Conservation (phyloP, 176 grass and related monocot species). For the Eragrostis curvula region DNA sequence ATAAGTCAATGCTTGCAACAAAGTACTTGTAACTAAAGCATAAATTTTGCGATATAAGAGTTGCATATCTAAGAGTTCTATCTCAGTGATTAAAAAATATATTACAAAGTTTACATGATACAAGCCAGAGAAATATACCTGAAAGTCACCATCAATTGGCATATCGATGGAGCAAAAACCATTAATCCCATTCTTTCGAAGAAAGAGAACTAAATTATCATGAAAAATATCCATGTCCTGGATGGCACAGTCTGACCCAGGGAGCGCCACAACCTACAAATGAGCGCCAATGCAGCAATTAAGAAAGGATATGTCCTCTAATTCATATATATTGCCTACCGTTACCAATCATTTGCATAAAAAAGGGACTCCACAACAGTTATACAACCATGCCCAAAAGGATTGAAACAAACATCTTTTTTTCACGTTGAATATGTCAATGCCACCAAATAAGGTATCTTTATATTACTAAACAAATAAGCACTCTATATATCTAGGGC, state of each 20-base stretch:
- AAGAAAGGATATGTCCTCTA: conserved; percentile 18
- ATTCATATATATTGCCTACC: neutral
- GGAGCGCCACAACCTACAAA: conserved; percentile 70
- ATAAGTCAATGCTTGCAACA: conserved; percentile 9
- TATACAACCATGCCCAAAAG: conserved; percentile 13
- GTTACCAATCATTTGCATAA: too few relatives aligned
- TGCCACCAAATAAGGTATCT: neutral
- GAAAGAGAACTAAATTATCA: conserved; percentile 77
- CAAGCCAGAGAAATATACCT: conserved; percentile 58
- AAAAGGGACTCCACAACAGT: neutral
- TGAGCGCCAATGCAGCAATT: neutral
- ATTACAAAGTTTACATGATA: conserved; percentile 10
- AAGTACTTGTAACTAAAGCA: neutral
- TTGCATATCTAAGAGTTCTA: conserved; percentile 1
- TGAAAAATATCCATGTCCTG: conserved; percentile 97
- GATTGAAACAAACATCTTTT: conserved; percentile 3
- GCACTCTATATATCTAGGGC: neutral
- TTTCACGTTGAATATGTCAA: conserved; percentile 8
- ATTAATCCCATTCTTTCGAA: conserved; percentile 65
- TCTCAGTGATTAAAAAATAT: conserved; percentile 27
- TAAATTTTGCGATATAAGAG: too few relatives aligned
- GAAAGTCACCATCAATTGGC: conserved; percentile 58
- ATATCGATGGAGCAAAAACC: conserved; percentile 86
- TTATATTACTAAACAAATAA: conserved; percentile 18
- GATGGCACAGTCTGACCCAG: conserved; percentile 60